Conservation (phyloP, 148 eudicot species). For the Chenopodium suecicum region DNA sequence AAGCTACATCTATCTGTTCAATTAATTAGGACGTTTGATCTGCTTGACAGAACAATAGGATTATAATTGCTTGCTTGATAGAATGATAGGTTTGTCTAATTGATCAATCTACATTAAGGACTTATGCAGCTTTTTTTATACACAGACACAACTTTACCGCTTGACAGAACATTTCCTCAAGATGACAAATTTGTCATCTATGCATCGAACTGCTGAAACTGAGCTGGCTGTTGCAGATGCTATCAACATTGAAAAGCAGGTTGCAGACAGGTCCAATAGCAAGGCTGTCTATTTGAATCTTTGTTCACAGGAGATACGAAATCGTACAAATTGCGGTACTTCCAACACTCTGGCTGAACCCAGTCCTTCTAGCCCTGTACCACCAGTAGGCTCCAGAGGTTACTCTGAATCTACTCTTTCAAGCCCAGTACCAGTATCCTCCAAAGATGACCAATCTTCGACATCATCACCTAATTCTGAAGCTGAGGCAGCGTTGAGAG, state of each 20-base stretch:
- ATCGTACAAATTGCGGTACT: conserved; percentile 32
- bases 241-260: conserved; percentile 78
- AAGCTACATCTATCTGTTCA: not conserved
- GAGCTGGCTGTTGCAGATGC: conserved; percentile 98
- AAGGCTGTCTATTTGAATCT: conserved; percentile 82
- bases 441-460: conserved; percentile 33
- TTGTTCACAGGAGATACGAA: conserved; percentile 73
- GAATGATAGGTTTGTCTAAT: not conserved
- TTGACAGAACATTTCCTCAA: conserved; percentile 84
- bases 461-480: conserved; percentile 40
- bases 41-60: not conserved
- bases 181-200: conserved; percentile 64
- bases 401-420: conserved; percentile 6
- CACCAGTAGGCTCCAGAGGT: conserved; percentile 3
- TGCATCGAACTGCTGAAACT: conserved; percentile 67
- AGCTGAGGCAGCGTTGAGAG: conserved; percentile 76
- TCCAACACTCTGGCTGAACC: conserved; percentile 33
- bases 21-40: not conserved
- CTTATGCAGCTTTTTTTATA: conserved; percentile 22
- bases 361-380: conserved; percentile 26
- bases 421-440: conserved; percentile 17
- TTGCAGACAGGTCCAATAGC: conserved; percentile 80
- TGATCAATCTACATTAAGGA: not conserved
- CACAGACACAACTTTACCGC: conserved; percentile 87
- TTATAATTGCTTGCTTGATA: conserved; percentile 4